phyloP scores from a whole-genome alignment of 1,139 yeast species.

The Pneumocystis canis region DNA sequence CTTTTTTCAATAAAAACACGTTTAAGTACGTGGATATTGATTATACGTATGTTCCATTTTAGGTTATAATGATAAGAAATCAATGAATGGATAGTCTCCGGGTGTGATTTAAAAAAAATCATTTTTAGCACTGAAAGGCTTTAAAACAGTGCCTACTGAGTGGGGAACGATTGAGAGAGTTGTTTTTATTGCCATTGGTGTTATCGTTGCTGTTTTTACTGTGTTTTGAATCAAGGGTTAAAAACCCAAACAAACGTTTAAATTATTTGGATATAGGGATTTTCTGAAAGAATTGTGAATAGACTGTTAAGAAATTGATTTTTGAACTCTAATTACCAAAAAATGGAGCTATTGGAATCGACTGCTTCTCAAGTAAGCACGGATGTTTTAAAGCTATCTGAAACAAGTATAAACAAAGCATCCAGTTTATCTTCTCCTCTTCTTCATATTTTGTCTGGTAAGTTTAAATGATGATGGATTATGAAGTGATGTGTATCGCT shows the following conservation, averaged over 20 bases:
- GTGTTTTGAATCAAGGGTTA: background rate
- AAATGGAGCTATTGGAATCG: background rate
- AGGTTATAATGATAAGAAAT: too few relatives aligned
- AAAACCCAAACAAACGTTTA: background rate
- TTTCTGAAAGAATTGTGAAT: background rate
- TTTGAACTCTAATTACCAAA: background rate
- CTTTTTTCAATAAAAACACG: background rate
- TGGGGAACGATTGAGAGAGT: background rate
- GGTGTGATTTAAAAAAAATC: too few relatives aligned
- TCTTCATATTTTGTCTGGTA: slow-evolving; percentile 10
- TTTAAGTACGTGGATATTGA: background rate
- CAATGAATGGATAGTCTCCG: too few relatives aligned
- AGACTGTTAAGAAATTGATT: background rate
- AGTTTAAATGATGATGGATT: background rate
- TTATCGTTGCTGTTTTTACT: background rate
- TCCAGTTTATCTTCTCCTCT: background rate
- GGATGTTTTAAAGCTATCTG: background rate
- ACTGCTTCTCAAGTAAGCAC: background rate
- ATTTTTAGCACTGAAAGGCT: too few relatives aligned
- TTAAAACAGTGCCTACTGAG: too few relatives aligned
- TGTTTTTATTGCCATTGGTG: background rate
- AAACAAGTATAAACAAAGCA: background rate
- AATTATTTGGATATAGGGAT: background rate
- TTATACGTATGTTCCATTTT: too few relatives aligned
- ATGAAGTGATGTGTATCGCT: background rate